phyloP scores from a whole-genome alignment of 345 rosid species.

The Eucalyptus marginata region DNA sequence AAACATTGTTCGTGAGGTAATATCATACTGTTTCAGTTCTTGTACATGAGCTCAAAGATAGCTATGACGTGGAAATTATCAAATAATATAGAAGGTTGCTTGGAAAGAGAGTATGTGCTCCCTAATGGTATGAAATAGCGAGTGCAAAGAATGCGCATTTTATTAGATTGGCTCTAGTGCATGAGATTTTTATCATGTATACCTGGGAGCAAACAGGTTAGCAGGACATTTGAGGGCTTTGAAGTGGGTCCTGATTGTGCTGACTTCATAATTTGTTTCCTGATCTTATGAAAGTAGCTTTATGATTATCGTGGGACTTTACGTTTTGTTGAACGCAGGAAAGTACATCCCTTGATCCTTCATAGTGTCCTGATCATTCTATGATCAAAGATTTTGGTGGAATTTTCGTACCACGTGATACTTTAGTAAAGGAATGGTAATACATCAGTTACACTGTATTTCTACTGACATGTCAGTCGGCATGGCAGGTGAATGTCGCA shows the following conservation, averaged over 20 bases:
- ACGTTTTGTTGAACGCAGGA: not conserved
- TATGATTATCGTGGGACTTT: not conserved
- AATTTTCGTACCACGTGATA: not conserved
- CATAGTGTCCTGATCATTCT: not conserved
- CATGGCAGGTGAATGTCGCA: conserved; percentile 49
- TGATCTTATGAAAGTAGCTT: not conserved
- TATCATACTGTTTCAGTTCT: not conserved
- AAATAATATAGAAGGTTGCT: not conserved
- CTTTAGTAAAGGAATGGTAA: not conserved
- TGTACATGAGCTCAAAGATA: not conserved
- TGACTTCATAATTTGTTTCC: not conserved
- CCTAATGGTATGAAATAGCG: not conserved
- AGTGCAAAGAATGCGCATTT: not conserved
- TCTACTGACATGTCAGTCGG: not conserved
- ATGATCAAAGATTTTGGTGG: not conserved
- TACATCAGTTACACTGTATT: not conserved
- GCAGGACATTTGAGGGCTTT: not conserved
- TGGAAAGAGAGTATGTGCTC: not conserved
- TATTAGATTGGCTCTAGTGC: not conserved
- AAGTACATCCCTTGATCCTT: not conserved
- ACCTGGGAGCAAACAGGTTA: not conserved
- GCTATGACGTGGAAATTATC: not conserved
- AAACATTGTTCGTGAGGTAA: conserved; percentile 94
- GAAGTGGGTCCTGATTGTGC: not conserved
- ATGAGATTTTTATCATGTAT: not conserved